phyloP scores from a whole-genome alignment of 371 early-diverging fungal genomes.

The Mortierella sp. region DNA sequence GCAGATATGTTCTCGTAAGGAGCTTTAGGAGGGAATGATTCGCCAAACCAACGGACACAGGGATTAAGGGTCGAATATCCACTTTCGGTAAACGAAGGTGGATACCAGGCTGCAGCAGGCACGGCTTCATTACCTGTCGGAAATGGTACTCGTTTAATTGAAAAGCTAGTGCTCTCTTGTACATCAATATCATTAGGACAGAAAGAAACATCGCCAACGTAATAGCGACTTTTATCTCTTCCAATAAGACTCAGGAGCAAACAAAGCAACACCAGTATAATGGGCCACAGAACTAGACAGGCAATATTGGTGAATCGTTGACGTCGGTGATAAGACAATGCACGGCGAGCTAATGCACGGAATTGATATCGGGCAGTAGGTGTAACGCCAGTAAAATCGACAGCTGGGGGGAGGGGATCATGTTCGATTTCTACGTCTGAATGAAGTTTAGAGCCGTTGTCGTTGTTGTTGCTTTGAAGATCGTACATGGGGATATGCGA shows the following conservation, averaged over 20 bases:
- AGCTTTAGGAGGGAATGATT: slow-evolving; percentile 33
- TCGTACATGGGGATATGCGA: slow-evolving; percentile 34
- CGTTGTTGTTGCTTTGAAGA: slow-evolving; percentile 3
- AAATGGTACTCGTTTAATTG: not conserved
- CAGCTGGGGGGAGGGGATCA: slow-evolving; percentile 47
- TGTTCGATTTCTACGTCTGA: slow-evolving; percentile 8
- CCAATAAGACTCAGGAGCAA: slow-evolving; percentile 5
- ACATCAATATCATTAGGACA: slow-evolving; percentile 40
- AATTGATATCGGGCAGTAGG: slow-evolving; percentile 42
- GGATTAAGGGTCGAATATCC: not conserved
- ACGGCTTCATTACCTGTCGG: not conserved
- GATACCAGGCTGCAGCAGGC: slow-evolving; percentile 25
- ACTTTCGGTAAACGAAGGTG: not conserved
- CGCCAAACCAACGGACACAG: slow-evolving; percentile 54
- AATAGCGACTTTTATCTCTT: not conserved
- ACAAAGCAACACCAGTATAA: slow-evolving; percentile 61
- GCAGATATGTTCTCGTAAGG: slow-evolving; percentile 36
- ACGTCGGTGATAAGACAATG: slow-evolving; percentile 71
- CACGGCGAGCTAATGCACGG: slow-evolving; percentile 59
- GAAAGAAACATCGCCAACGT: slow-evolving; percentile 9
- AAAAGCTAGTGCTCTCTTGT: not conserved
- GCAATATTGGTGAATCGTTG: slow-evolving; percentile 71
- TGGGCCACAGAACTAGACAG: slow-evolving; percentile 68
- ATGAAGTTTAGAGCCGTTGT: not conserved
- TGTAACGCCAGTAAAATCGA: slow-evolving; percentile 27